Evolutionary conservation across 208 protist species (phyloP), one percentile per base, ranked within the genome.

Genomic region (Wallacemonas collosoma): DNA sequence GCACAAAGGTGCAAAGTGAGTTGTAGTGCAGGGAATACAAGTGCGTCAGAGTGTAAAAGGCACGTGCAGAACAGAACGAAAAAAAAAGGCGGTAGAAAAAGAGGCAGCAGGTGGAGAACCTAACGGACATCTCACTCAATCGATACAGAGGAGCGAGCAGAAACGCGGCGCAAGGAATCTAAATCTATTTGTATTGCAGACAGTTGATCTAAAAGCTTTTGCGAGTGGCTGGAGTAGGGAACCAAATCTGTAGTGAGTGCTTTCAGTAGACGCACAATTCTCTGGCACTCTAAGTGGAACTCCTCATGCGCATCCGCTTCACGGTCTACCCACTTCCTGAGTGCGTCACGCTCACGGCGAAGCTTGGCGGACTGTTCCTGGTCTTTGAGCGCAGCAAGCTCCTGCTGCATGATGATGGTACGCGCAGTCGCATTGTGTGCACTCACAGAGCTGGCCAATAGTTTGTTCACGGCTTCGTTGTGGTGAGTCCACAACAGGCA

Each of bases 351-450:
- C 38, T 84, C 79, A 12, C 67, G 71, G 36, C 71, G 75, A 9
- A 73, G 38, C 54, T 61, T 70, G 35, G 63, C 73, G 45, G 44
- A 56, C 2, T 76, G 2, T 47, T 85, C 80, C 0, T 69, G 68
- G 67, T 81, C 80, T 43, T 55, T 71, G 5, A 85, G 58, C 7
- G 57, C 70, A 3, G 79, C 39, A 17, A 80, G 14, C 5, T 76
- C 71, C 54, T 45, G 70, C 73, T 66, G 65, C 3, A 44, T 48
- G 5, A 6, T 8, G 2, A 70, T 15, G 5, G 57, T 41, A 15
- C 38, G 56, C 36, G 7, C 36, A 9, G 56, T 11, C 7, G 41
- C 9, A 7, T 8, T 36, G 43, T 48, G 12, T 0, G 9, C 26
- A 26, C 26, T 26, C 26, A 26, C 26, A 26, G 26, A 26, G 26